Conservation (phyloP, 371 early-diverging fungal species). For the Syncephalastrum racemosum region DNA sequence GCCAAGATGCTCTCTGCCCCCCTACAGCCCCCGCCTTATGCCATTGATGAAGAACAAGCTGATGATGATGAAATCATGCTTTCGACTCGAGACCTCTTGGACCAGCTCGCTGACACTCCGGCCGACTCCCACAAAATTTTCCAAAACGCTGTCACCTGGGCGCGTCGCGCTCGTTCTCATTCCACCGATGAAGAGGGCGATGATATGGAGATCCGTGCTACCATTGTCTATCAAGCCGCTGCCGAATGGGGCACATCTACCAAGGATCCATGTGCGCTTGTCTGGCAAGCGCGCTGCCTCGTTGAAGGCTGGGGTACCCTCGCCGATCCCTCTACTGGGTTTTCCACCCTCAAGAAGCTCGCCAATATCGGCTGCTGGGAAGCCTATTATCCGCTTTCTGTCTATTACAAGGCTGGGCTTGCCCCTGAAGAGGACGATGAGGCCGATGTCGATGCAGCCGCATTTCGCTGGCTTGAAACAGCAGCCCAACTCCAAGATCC, state of each 20-base stretch:
- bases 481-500: conserved; percentile 9
- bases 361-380: conserved; percentile 17
- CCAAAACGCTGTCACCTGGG: conserved; percentile 14
- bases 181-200: not conserved
- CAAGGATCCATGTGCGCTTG: conserved; percentile 16
- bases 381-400: conserved; percentile 25
- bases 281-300: conserved; percentile 28
- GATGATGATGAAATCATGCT: not conserved
- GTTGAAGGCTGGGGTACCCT: conserved; percentile 28
- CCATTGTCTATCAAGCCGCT: conserved; percentile 14
- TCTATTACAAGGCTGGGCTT: conserved; percentile 21
- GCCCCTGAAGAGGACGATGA: not conserved
- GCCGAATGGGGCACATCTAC: conserved; percentile 13
- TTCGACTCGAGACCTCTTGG: not conserved
- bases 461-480: conserved; percentile 21
- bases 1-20: not conserved
- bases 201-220: too few species aligned
- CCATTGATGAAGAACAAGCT: not conserved
- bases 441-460: conserved; percentile 11
- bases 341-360: conserved; percentile 14
- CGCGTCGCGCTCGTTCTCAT: not conserved
- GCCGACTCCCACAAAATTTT: conserved; percentile 9
- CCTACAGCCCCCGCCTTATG: conserved; percentile 10
- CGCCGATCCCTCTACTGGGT: conserved; percentile 16
- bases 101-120: conserved; percentile 7